Conservation (phyloP, 768 basidiomycete genomes). For the Suillus fuscotomentosus region DNA sequence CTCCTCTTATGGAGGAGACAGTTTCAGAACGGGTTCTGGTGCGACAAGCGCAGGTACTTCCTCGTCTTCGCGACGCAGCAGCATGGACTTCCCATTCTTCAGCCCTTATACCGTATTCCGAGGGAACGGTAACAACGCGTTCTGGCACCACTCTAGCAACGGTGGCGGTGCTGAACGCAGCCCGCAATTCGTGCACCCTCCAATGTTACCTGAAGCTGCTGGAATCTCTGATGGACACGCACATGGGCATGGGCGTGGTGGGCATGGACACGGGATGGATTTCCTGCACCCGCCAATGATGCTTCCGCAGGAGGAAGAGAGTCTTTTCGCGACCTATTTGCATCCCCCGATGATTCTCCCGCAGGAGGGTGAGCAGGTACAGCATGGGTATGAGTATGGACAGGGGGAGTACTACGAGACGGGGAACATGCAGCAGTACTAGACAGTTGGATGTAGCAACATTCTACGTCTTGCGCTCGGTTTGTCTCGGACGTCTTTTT, state of each 20-base stretch:
- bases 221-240: neutral
- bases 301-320: conserved; percentile 65
- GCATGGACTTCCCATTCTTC: conserved; percentile 67
- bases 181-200: conserved; percentile 62
- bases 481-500: conserved; percentile 7
- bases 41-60: conserved; percentile 45
- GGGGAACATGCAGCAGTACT: conserved; percentile 33
- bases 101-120: conserved; percentile 52
- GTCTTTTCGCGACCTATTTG: conserved; percentile 50
- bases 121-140: conserved; percentile 54
- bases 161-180: conserved; percentile 63
- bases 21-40: conserved; percentile 43
- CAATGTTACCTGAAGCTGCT: conserved; percentile 49
- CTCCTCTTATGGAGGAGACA: conserved; percentile 53
- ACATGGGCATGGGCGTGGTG: neutral
- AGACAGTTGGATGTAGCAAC: conserved; percentile 1
- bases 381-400: conserved; percentile 17
- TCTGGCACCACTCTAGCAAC: conserved; percentile 82
- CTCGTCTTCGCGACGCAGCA: conserved; percentile 58
- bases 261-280: conserved; percentile 44
- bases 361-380: conserved; percentile 29
- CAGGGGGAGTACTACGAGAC: conserved; percentile 34
- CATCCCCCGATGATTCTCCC: conserved; percentile 57
- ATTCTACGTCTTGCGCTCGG: neutral
- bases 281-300: conserved; percentile 65